A percentile compares a stretch with the other conserved stretches of the same genome.
These are phyloP conservation scores for Astragalus glycyphyllos DNA, from an alignment of 306 rosid genomes.

Conservation along the genomic window DNA sequence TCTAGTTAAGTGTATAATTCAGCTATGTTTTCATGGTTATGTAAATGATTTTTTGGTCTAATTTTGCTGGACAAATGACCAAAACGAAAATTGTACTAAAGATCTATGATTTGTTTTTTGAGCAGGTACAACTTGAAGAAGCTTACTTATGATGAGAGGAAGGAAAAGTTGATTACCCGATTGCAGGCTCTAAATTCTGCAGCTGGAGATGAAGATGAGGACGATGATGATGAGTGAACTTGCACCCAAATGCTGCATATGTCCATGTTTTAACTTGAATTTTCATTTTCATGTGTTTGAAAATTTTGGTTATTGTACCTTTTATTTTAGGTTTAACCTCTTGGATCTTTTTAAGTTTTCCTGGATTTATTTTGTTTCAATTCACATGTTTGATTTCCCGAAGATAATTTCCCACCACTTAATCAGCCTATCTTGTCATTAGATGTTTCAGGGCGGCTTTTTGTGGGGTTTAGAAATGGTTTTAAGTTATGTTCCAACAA, in stretches of 20 bases:
- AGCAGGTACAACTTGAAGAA: slow-evolving; percentile 66
- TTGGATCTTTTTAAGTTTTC: slow-evolving; percentile 31
- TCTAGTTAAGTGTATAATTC: neutral
- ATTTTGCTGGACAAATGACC: neutral
- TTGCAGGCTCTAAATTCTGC: slow-evolving; percentile 69
- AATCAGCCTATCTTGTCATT: neutral
- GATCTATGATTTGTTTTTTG: neutral
- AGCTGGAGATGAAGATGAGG: slow-evolving; percentile 42
- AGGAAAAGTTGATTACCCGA: slow-evolving; percentile 55
- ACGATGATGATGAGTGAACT: slow-evolving; percentile 56
- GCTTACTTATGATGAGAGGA: slow-evolving; percentile 72
- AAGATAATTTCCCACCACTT: slow-evolving; percentile 7
- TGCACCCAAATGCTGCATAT: neutral
- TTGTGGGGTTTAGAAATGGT: neutral
- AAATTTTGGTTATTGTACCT: slow-evolving; percentile 26
- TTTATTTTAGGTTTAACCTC: slow-evolving; percentile 13
- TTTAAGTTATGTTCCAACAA: too few species aligned
- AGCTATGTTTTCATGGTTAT: neutral
- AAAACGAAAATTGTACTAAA: neutral
- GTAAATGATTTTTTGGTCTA: too few species aligned
- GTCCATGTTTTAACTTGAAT: neutral
- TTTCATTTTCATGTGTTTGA: neutral
- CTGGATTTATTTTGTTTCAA: neutral
- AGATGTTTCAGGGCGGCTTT: neutral
- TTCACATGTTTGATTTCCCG: neutral